A percentile compares a stretch with the other conserved stretches of the same genome.
phyloP scores from a whole-genome alignment of 257 asterid species.

The Lantana camara region DNA sequence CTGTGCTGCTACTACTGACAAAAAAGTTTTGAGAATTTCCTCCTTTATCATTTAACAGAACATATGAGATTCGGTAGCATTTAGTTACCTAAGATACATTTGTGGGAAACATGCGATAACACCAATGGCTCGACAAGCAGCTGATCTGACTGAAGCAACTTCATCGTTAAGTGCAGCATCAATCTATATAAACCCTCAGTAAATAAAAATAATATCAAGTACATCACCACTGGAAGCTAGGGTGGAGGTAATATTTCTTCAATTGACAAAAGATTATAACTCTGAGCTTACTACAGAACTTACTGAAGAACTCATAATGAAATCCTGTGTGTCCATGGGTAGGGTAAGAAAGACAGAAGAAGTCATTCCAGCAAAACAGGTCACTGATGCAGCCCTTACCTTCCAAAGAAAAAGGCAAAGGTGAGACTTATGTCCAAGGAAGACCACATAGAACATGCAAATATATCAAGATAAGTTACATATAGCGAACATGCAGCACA shows the following conservation, averaged over 20 bases:
- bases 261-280: conserved; percentile 7
- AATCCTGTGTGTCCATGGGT: conserved; percentile 67
- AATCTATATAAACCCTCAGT: conserved; percentile 50
- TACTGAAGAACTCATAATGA: conserved; percentile 69
- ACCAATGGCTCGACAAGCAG: conserved; percentile 98
- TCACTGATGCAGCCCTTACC: conserved; percentile 95
- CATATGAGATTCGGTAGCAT: conserved; percentile 16
- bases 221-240: neutral
- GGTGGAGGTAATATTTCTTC: neutral
- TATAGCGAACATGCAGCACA: conserved; percentile 1
- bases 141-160: conserved; percentile 85
- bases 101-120: conserved; percentile 83
- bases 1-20: conserved; percentile 51
- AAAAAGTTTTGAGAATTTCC: conserved; percentile 23
- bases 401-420: conserved; percentile 41
- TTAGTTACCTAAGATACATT: conserved; percentile 65
- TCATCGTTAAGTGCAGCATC: conserved; percentile 66
- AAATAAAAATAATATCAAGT: conserved; percentile 4
- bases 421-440: conserved; percentile 21
- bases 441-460: neutral
- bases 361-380: conserved; percentile 98
- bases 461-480: neutral
- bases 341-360: conserved; percentile 74
- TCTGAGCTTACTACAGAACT: conserved; percentile 35
- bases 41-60: conserved; percentile 13